Evolutionary conservation across 2,329 filamentous ascomycete genomes (phyloP), one percentile per base, ranked within the genome.

Genomic region (Esteya vermicola): DNA sequence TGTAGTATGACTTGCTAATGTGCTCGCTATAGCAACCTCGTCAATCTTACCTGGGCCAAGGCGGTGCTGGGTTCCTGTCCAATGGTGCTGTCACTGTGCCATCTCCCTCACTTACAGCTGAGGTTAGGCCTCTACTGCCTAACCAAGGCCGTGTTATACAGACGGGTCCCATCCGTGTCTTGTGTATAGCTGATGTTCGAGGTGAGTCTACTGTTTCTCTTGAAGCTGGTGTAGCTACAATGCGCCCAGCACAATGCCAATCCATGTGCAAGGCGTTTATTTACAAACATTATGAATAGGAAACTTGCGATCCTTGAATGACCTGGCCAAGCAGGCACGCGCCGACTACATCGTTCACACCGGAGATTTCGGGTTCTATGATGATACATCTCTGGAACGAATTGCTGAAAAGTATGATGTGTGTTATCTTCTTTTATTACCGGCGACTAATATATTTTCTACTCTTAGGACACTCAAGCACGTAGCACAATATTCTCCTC

Each of bases 271-370:
- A n/a, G n/a, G n/a, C n/a, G n/a, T n/a, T n/a, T n/a, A n/a, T n/a
- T n/a, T n/a, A n/a, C n/a, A n/a, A n/a, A n/a, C n/a, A n/a, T n/a
- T n/a, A n/a, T n/a, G n/a, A n/a, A n/a, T 51, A 98, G 91, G 91
- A 62, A 95, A 96, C 61, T 69, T 98, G 51, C 78, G 81, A 64
- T 95, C 91, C 50, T 70, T 98, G 54, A 98, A 98, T 65, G 88
- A 96, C 46, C 80, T 98, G 46, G 91, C 91, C 48, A 93, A 85
- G 62, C 83, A 91, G 57, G 89, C 91, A 47, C 83, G 83, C 57
- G 91, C 91, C 53, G 86, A 95, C 64, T 86, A 95, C 65, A 94
- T 98, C 61, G 86, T 98, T 55, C 91, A 98, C 63, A 98, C 91
- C 18, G 91, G 91, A 60, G 91, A 98, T 61, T 98, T 98, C 58